Evolutionary conservation across 768 basidiomycete species (phyloP).

Genomic region (Tephrocybe sp.): DNA sequence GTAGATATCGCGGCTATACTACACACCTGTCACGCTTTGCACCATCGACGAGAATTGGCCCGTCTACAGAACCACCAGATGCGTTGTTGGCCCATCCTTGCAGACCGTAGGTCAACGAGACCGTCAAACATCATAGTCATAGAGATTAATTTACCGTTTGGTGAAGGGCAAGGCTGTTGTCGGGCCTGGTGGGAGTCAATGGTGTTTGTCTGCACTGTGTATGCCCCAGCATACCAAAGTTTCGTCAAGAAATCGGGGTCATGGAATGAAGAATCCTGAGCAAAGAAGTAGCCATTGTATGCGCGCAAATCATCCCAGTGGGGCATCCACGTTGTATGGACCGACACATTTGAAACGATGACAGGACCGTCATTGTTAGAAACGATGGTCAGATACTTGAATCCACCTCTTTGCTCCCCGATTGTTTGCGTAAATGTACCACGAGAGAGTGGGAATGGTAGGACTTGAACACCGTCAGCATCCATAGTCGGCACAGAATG

Average conservation of each 20-base stretch:
- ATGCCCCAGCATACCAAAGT: constrained; percentile 56
- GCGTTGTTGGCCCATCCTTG: constrained; percentile 50
- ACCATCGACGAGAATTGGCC: constrained; percentile 54
- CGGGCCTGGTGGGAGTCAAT: constrained; percentile 36
- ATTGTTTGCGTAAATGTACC: constrained; percentile 34
- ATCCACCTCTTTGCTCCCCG: constrained; percentile 44
- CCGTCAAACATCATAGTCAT: neutral
- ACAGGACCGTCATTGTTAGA: constrained; percentile 36
- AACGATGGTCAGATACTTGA: constrained; percentile 46
- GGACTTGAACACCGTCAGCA: constrained; percentile 33
- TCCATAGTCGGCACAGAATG: constrained; percentile 21
- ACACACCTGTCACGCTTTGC: constrained; percentile 50
- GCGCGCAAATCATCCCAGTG: constrained; percentile 44
- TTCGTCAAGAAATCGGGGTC: constrained; percentile 48
- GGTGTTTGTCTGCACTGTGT: constrained; percentile 52
- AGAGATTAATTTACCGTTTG: constrained; percentile 13
- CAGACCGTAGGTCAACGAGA: neutral
- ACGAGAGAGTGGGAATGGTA: constrained; percentile 26
- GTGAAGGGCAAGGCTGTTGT: constrained; percentile 29
- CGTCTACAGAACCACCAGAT: constrained; percentile 43
- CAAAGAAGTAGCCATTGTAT: constrained; percentile 49
- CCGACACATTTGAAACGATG: constrained; percentile 41
- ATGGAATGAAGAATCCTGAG: constrained; percentile 38
- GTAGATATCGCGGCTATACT: constrained; percentile 10
- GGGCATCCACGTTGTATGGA: constrained; percentile 47